Evolutionary conservation across 1,284 basidiomycete genomes (phyloP), one percentile per base, ranked within the genome.

Genomic region (Tetrapyrgos nigripes): DNA sequence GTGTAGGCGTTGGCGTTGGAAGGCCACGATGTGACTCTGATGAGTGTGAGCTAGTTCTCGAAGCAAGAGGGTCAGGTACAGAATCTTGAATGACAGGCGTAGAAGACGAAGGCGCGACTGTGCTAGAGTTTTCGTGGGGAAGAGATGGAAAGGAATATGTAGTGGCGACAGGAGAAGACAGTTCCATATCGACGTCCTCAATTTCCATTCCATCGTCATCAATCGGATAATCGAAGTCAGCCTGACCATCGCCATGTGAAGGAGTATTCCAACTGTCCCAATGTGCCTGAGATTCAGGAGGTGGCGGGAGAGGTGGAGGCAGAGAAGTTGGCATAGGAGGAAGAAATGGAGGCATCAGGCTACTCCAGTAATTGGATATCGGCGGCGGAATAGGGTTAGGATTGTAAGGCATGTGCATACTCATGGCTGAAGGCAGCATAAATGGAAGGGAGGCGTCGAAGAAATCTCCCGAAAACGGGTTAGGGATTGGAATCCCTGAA

Each of bases 151-250:
- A 14, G n/a, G 55, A 47, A 46, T 55, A 48, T 21, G 52, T 28
- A 40, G 45, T 33, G 19, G 47, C 63, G 27, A 52, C 52, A 26
- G 70, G 67, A 29, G 65, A 62, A 21, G 64, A 64, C 43, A 68
- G 50, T 27, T 68, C 68, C 67, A 70, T 68, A 47, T 67, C 68
- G 3, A 58, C 60, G 13, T 55, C 60, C 53, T 63, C 64, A 21
- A 58, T 50, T 13, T 58, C 44, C n/a, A 53, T 46, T 27, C 33
- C 31, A 27, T 59, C 28, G 10, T 31, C 23, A 13, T 43, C 27
- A 21, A 27, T 6, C 33, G 24, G 29, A 48, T 17, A 5, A 48
- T 19, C n/a, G 14, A 26, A 10, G 51, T 19, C 23, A 51, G 44
- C 37, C 11, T 46, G n/a, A 28, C 21, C 9, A 31, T 11, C n/a